Evolutionary conservation across 139 green algal genomes (phyloP).

Genomic region (Tetradesmus obliquus): DNA sequence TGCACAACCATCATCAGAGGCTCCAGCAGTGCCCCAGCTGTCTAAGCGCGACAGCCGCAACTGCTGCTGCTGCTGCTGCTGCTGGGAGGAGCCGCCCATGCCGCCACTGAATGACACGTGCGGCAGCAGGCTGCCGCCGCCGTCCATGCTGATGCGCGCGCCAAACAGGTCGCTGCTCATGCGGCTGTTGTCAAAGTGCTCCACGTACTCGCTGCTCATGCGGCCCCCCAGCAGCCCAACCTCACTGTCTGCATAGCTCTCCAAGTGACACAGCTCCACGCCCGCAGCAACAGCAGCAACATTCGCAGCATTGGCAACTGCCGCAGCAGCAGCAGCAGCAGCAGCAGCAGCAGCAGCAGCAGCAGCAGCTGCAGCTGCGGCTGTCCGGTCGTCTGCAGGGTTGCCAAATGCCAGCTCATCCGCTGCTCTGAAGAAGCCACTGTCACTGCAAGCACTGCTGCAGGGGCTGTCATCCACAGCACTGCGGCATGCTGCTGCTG

Average conservation of each 20-base stretch:
- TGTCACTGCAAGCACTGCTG: constrained; percentile 33
- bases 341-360: neutral
- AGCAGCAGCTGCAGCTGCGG: neutral
- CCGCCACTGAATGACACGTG: neutral
- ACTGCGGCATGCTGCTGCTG: neutral
- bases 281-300: no score
- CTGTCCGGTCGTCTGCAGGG: neutral
- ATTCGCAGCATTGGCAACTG: neutral
- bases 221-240: neutral
- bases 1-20: neutral
- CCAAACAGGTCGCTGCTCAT: constrained; percentile 33
- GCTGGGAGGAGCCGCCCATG: neutral
- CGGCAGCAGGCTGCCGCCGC: neutral
- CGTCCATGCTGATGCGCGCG: constrained; percentile 39
- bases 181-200: neutral
- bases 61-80: neutral
- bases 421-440: constrained; percentile 23
- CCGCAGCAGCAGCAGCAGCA: neutral
- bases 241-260: neutral
- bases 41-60: neutral
- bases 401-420: neutral
- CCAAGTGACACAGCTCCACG: neutral
- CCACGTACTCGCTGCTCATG: neutral
- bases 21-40: neutral
- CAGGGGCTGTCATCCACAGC: neutral